Percentiles rank a stretch among this genome's conserved stretches.
These are phyloP conservation scores for Cladobotryum protrusum DNA, from an alignment of 2,329 filamentous ascomycete genomes.

Conservation along the genomic window DNA sequence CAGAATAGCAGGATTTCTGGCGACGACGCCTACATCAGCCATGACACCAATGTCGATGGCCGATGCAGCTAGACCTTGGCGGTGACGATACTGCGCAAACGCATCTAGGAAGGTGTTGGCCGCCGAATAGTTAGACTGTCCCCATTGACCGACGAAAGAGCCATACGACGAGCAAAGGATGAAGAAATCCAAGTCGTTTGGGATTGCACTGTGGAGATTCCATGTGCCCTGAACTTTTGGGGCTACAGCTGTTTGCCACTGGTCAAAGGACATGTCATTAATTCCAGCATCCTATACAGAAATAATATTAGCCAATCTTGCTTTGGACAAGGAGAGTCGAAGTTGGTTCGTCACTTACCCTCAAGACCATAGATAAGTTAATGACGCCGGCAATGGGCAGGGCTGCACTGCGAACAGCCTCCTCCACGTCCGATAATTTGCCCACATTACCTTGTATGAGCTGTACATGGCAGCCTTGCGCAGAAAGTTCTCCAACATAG, in stretches of 20 bases:
- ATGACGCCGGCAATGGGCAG: constrained; percentile 34
- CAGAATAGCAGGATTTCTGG: constrained; percentile 13
- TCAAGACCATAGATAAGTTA: constrained; percentile 34
- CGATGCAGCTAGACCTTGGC: constrained; percentile 2
- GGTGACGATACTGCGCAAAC: constrained; percentile 28
- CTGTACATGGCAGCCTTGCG: constrained; percentile 19
- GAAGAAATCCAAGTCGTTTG: constrained; percentile 30
- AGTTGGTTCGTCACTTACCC: constrained; percentile 3
- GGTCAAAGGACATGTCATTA: constrained; percentile 27
- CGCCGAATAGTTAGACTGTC: constrained; percentile 35
- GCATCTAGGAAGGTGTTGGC: constrained; percentile 36
- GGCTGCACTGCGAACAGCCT: constrained; percentile 13
- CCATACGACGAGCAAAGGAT: constrained; percentile 26
- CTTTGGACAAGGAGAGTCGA: neutral
- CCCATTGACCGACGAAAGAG: constrained; percentile 25
- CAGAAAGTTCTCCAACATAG: constrained; percentile 18
- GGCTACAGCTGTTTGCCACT: constrained; percentile 20
- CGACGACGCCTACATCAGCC: constrained; percentile 21
- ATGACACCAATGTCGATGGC: constrained; percentile 12
- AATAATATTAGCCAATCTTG: neutral
- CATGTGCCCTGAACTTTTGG: constrained; percentile 30
- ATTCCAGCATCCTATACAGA: constrained; percentile 21
- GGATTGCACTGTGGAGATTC: constrained; percentile 24
- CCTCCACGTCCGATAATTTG: constrained; percentile 20
- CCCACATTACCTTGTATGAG: constrained; percentile 29